Percentiles rank a stretch among this genome's conserved stretches.
phyloP scores from a whole-genome alignment of 1,284 basidiomycete species.

The Pulchroboletus neoregius region DNA sequence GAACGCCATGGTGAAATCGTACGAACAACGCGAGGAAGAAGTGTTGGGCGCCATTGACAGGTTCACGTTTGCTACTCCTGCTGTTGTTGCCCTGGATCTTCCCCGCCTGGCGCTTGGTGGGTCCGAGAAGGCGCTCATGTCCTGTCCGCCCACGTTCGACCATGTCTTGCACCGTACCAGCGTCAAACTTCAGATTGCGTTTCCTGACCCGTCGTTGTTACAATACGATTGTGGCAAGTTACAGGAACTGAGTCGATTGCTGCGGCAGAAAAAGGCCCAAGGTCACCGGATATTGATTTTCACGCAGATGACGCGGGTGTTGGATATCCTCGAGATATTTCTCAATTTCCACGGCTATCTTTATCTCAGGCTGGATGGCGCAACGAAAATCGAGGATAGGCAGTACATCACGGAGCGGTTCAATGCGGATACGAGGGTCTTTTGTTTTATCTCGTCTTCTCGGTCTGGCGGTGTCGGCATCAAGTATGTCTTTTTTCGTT shows the following conservation, averaged over 20 bases:
- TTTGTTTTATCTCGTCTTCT: conserved; percentile 93
- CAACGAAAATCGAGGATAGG: conserved; percentile 93
- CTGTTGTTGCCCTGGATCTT: conserved; percentile 76
- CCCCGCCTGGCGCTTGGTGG: conserved; percentile 57
- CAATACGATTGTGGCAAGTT: conserved; percentile 98
- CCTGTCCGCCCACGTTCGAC: conserved; percentile 53
- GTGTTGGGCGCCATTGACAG: conserved; percentile 59
- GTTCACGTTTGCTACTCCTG: conserved; percentile 84
- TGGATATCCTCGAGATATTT: conserved; percentile 94
- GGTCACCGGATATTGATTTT: conserved; percentile 93
- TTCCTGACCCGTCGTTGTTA: conserved; percentile 85
- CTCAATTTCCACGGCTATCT: conserved; percentile 92
- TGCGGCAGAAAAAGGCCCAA: conserved; percentile 81
- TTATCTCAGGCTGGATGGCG: conserved; percentile 90
- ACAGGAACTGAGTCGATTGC: conserved; percentile 75
- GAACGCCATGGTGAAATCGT: conserved; percentile 62
- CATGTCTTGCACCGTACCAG: conserved; percentile 64
- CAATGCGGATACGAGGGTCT: conserved; percentile 86
- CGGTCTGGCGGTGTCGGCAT: conserved; percentile 95
- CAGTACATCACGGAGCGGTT: conserved; percentile 97
- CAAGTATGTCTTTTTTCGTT: conserved; percentile 58
- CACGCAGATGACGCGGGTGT: conserved; percentile 94
- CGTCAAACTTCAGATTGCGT: conserved; percentile 90
- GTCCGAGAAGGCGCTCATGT: conserved; percentile 32
- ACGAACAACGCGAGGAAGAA: conserved; percentile 53